Percentiles rank a stretch among this genome's conserved stretches.
phyloP scores from a whole-genome alignment of 345 rosid species.

The Syzygium oleosum region DNA sequence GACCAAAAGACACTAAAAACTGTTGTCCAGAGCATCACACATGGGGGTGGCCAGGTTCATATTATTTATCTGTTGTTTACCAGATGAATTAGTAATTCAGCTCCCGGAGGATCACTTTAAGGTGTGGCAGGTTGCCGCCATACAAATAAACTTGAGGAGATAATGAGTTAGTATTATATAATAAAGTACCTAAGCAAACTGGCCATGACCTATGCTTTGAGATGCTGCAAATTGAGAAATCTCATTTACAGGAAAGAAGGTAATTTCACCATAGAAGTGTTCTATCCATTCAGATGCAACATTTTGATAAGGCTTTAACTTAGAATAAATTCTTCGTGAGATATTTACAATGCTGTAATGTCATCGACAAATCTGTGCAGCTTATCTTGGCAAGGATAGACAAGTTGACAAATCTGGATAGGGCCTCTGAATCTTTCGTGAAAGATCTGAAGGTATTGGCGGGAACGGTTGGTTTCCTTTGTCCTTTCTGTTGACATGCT shows the following conservation, averaged over 20 bases:
- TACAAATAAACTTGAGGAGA: not conserved
- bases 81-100: not conserved
- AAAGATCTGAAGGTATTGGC: constrained; percentile 37
- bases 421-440: constrained; percentile 24
- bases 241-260: not conserved
- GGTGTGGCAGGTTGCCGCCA: not conserved
- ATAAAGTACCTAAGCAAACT: not conserved
- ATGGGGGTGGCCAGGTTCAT: constrained; percentile 41
- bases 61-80: not conserved
- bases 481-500: not conserved
- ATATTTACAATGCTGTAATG: constrained; percentile 1
- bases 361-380: constrained; percentile 17
- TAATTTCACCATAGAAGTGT: not conserved
- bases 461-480: not conserved
- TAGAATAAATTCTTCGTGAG: not conserved
- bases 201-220: not conserved
- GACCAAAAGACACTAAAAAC: constrained; percentile 40
- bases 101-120: not conserved
- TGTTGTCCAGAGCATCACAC: constrained; percentile 17
- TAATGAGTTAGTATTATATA: not conserved
- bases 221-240: not conserved
- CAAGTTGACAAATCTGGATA: constrained; percentile 14
- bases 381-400: constrained; percentile 42
- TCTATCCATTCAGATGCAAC: not conserved
- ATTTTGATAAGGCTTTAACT: not conserved